phyloP scores from a whole-genome alignment of 2,329 filamentous ascomycete genomes.

The Calonectria crousiana region DNA sequence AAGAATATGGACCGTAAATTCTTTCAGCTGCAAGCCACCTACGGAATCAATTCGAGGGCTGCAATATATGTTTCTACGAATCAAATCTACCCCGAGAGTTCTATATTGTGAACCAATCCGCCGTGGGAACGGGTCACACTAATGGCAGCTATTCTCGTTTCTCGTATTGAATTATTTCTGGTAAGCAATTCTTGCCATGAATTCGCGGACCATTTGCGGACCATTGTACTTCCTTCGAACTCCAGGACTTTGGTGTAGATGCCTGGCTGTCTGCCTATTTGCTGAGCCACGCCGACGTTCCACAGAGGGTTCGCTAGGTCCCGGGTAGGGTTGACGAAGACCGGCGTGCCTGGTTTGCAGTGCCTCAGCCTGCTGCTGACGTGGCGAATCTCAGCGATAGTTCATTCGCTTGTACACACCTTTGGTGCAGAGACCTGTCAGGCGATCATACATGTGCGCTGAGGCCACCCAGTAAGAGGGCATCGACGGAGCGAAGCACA shows the following conservation, averaged over 20 bases:
- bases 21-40: background rate
- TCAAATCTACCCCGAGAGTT: background rate
- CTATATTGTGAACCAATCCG: background rate
- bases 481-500: background rate
- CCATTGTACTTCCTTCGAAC: background rate
- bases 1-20: no score
- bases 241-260: background rate
- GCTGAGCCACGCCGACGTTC: background rate
- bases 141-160: background rate
- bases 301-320: background rate
- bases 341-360: background rate
- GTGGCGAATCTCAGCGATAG: constrained; percentile 28
- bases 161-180: background rate
- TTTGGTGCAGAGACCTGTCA: constrained; percentile 33
- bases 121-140: background rate
- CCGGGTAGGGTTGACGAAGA: background rate
- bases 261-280: background rate
- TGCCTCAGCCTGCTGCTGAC: constrained; percentile 34
- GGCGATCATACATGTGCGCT: constrained; percentile 22
- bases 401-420: constrained; percentile 14
- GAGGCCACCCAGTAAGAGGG: background rate
- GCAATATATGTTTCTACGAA: background rate
- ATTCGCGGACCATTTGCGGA: background rate
- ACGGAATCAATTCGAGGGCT: background rate
- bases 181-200: background rate